Evolutionary conservation across 2,329 filamentous ascomycete genomes (phyloP), one percentile per base, ranked within the genome.

Genomic region (Dothistroma septosporum): DNA sequence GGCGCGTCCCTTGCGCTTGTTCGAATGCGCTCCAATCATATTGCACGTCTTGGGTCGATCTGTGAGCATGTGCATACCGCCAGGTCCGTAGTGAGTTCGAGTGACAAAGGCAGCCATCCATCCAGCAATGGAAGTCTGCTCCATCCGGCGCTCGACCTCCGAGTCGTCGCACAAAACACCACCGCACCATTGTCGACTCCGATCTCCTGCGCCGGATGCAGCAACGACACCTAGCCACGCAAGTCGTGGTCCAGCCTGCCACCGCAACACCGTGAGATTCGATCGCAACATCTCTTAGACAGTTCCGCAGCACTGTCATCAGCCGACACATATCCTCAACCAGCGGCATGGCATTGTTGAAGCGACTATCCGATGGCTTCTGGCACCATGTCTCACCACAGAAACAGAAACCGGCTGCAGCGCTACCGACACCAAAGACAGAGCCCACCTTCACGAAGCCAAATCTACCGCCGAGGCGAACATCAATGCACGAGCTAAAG

Each of bases 321-420:
- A 6, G 12, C 12, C 32, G 9, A 46, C 56, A 21, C 46, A 37
- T 16, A 32, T 24, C 21, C 41, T 8, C 12, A 22, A 16, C 7
- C 16, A 16, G 14, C 44, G 22, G 16, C 46, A 68, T 68, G 66
- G 59, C 66, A 14, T 66, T 68, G 56, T 56, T 68, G 68, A 66
- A 70, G 52, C 68, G 69, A 47, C 64, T 78, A 7, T 72, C 75
- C 9, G 70, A 74, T 53, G 69, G 69, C 53, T 68, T 80, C 59
- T 79, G 76, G 76, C 70, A 71, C 59, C 77, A 75, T 61, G 69
- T 79, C 54, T 78, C 76, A 55, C 78, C 78, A 11, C 70, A 70
- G 52, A 79, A 78, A 66, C 74, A 74, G 9, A 67, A 72, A 50
- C n/a, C 65, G 64, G 21, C 62, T 63, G 31, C 53, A 57, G 50